These are phyloP conservation scores for Plasmodium relictum DNA, from an alignment of 169 alveolate genomes.

Conservation along the genomic window DNA sequence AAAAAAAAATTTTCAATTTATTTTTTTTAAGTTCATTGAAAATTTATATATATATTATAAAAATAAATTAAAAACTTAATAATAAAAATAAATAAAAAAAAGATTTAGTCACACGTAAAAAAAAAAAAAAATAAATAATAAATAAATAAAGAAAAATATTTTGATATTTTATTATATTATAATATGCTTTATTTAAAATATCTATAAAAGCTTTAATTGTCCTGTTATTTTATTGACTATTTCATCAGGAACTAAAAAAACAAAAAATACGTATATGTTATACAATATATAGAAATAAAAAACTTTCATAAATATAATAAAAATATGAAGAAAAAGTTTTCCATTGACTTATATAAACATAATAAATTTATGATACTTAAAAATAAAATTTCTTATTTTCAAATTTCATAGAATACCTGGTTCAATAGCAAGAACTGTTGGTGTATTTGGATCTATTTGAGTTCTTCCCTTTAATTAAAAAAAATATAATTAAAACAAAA, in stretches of 20 bases:
- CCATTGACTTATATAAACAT: not conserved
- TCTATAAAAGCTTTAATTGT: conserved; percentile 82
- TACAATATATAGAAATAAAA: not conserved
- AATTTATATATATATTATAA: not conserved
- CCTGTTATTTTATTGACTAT: conserved; percentile 85
- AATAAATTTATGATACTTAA: not conserved
- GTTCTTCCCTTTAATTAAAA: conserved; percentile 89
- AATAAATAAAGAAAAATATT: not conserved
- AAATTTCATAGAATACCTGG: conserved; percentile 87
- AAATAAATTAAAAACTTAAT: not conserved
- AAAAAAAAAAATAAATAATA: not conserved
- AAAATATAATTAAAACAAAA: not conserved
- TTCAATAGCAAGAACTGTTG: conserved; percentile 94
- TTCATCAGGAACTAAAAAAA: conserved; percentile 83
- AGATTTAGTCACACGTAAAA: not conserved
- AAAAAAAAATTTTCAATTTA: conserved; percentile 15
- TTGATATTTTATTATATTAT: not conserved
- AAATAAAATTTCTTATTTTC: not conserved
- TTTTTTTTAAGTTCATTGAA: not conserved
- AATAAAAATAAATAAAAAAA: not conserved
- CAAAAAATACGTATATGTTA: not conserved
- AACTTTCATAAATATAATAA: not conserved
- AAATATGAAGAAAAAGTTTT: not conserved
- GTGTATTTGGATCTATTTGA: conserved; percentile 92
- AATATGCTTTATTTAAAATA: not conserved